phyloP scores from a whole-genome alignment of 2,329 filamentous ascomycete species.

The Pseudonectria foliicola region DNA sequence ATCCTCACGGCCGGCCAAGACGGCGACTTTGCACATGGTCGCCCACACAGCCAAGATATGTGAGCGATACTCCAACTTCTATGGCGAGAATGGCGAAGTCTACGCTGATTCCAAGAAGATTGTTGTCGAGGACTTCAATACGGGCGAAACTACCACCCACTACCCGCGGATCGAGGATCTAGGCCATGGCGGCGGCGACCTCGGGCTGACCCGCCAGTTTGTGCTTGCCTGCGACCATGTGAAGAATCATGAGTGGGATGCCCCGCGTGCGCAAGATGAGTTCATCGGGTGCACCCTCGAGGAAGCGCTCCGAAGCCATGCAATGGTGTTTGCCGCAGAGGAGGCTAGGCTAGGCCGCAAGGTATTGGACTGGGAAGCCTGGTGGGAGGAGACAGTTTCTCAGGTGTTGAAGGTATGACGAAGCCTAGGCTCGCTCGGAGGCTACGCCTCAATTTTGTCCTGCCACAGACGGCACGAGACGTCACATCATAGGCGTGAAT shows the following conservation, averaged over 20 bases:
- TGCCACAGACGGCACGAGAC: no score
- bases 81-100: conserved; percentile 81
- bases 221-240: conserved; percentile 74
- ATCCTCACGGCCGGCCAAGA: conserved; percentile 61
- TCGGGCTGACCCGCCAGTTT: conserved; percentile 70
- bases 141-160: conserved; percentile 25
- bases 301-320: conserved; percentile 83
- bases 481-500: neutral
- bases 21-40: conserved; percentile 88
- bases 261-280: conserved; percentile 63
- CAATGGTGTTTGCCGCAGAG: conserved; percentile 89
- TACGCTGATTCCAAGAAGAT: conserved; percentile 76
- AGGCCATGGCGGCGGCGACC: conserved; percentile 35
- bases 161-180: conserved; percentile 27
- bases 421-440: no score
- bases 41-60: conserved; percentile 84
- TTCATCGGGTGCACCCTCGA: conserved; percentile 78
- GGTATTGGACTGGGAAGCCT: conserved; percentile 67
- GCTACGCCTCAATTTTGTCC: no score
- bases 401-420: conserved; percentile 6
- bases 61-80: conserved; percentile 75
- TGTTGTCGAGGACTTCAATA: conserved; percentile 55
- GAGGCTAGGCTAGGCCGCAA: conserved; percentile 65
- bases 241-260: conserved; percentile 60
- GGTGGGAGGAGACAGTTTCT: conserved; percentile 53